These are phyloP conservation scores for Patellifolia procumbens DNA, from an alignment of 179 eudicot species.

Conservation along the genomic window DNA sequence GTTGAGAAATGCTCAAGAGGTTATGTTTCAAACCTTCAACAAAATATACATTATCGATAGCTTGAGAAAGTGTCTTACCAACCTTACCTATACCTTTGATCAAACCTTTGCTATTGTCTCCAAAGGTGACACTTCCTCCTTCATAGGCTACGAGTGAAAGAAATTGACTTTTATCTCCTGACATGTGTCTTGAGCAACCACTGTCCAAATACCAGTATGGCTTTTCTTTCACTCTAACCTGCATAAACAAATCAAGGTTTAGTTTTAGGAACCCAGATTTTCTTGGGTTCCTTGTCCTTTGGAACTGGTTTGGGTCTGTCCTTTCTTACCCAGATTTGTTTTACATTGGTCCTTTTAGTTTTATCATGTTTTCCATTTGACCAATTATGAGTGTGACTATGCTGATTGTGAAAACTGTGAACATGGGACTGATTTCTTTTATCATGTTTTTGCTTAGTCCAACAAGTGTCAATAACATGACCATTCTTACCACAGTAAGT, in stretches of 20 bases:
- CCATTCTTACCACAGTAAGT: not conserved
- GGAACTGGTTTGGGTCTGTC: not conserved
- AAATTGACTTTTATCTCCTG: not conserved
- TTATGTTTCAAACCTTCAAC: not conserved
- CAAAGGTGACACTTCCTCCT: not conserved
- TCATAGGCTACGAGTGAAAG: not conserved
- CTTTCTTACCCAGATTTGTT: not conserved
- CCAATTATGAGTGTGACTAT: no score
- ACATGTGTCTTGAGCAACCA: not conserved
- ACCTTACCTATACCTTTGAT: not conserved
- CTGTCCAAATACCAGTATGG: not conserved
- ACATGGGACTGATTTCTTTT: no score
- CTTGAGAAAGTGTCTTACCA: not conserved
- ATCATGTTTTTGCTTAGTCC: no score
- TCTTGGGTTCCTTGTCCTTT: not conserved
- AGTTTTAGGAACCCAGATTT: not conserved
- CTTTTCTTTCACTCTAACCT: not conserved
- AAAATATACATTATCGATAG: not conserved
- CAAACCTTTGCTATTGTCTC: not conserved
- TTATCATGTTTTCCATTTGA: not conserved
- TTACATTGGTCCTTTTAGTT: not conserved
- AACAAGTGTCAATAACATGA: not conserved
- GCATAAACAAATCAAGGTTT: no score
- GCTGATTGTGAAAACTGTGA: fast-evolving
- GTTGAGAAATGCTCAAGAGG: not conserved